Conservation (phyloP, 768 basidiomycete species). For the Amanita pallidorosea region DNA sequence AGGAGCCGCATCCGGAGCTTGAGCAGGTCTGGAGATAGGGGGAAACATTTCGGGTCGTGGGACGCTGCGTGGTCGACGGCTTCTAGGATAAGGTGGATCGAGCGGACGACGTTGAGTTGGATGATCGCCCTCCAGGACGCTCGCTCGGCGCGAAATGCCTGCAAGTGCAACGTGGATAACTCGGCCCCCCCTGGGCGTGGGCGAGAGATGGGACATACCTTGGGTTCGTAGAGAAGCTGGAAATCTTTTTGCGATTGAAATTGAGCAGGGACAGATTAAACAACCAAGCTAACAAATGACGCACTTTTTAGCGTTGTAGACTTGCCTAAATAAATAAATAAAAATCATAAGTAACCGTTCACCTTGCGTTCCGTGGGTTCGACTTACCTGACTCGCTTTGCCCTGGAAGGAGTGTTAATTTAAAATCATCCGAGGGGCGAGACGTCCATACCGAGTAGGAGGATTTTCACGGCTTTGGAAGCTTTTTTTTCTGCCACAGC, state of each 20-base stretch:
- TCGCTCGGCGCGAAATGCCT: slow-evolving; percentile 51
- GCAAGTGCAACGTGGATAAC: not conserved
- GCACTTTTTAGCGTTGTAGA: slow-evolving; percentile 72
- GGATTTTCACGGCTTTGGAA: slow-evolving; percentile 43
- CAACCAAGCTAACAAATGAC: slow-evolving; percentile 13
- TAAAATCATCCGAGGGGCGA: not conserved
- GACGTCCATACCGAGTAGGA: slow-evolving; percentile 41
- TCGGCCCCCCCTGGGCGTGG: too few relatives aligned
- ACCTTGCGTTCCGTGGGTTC: not conserved
- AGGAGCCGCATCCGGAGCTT: slow-evolving; percentile 48
- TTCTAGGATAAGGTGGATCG: slow-evolving; percentile 52
- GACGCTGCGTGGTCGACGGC: slow-evolving; percentile 29
- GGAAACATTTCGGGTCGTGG: slow-evolving; percentile 16
- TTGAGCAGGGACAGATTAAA: not conserved
- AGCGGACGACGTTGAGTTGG: slow-evolving; percentile 62
- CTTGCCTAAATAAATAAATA: slow-evolving; percentile 50
- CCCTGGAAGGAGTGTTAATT: slow-evolving; percentile 25
- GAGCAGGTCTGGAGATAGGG: slow-evolving; percentile 32
- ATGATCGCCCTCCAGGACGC: slow-evolving; percentile 59
- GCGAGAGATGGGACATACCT: slow-evolving; percentile 22
- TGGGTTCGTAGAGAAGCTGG: slow-evolving; percentile 53
- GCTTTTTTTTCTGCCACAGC: slow-evolving; percentile 34
- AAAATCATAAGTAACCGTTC: slow-evolving; percentile 1
- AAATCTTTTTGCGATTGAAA: slow-evolving; percentile 34
- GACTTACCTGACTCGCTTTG: slow-evolving; percentile 72